Base-by-base conservation (phyloP, 495 filamentous ascomycete genomes). In the Lentithecium fluviatile region DNA sequence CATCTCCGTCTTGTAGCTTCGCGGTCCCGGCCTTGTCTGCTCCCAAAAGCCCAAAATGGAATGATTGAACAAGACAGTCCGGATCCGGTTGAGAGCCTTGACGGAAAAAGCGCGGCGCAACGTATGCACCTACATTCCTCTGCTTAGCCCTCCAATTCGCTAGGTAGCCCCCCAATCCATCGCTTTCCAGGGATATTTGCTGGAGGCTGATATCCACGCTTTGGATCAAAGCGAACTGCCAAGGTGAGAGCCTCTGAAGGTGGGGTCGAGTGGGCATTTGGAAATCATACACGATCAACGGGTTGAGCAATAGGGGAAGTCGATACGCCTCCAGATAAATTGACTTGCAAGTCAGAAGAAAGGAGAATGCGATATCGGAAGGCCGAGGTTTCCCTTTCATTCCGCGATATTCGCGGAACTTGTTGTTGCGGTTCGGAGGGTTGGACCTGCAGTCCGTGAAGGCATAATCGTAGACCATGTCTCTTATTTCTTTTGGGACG, bases 211-310 rank as follows among this genome's bases (percentile, higher is more conserved):
- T 54, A 17, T 67, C 65, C 17, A 63, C 17, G 10, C 53, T 15
- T 38, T 55, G 48, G 43, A 64, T 60, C 12, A 57, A 38, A 34
- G 60, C 60, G 40, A 68, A 60, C 46, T 68, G 65, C 60, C 61
- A 65, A 4, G 46, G 45, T 37, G 49, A 50, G 7, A 68, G 56
- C 17, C 19, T 23, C 0, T 12, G 6, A 21, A 60, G 24, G 2
- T 17, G 23, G 6, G 60, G 56, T 38, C 42, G n/a, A n/a, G 50
- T 40, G 0, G 37, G 23, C 1, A 0, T 32, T 2, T 43, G 53
- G 15, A 53, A 56, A 11, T 32, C 25, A 32, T 60, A 56, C 6
- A 64, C 46, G 25, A 40, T 52, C n/a, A 65, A 42, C 0, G 60
- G 60, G 25, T 68, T 68, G 42, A 64, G 51, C 0, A 64, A 34